These are phyloP conservation scores for Eimeria mitis DNA, from an alignment of 169 alveolate genomes.

Conservation along the genomic window DNA sequence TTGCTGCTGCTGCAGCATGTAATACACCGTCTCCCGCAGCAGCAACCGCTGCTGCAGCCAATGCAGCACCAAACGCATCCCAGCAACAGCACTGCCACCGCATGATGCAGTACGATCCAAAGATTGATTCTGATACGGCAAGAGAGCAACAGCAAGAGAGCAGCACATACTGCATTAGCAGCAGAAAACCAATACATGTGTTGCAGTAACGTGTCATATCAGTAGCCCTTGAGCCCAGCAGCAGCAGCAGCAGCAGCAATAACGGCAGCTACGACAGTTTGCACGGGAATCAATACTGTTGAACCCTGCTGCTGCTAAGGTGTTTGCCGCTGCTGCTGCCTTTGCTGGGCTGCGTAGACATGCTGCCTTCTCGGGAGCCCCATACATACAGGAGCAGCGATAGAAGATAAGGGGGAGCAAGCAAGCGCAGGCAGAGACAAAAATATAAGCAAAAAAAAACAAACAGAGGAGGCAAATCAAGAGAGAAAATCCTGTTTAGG, in stretches of 20 bases:
- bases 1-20: too few species aligned
- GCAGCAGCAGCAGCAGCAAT: constrained; percentile 4
- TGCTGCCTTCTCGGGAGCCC: neutral
- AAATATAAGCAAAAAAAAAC: neutral
- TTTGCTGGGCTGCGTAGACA: neutral
- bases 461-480: too few species aligned
- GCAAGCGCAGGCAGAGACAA: neutral
- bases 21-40: too few species aligned
- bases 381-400: neutral
- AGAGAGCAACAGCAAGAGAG: neutral
- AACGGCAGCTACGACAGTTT: neutral
- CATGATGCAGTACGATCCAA: neutral
- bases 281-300: neutral
- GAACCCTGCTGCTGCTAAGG: neutral
- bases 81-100: neutral
- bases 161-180: neutral
- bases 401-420: too few species aligned
- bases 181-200: neutral
- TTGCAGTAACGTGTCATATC: neutral
- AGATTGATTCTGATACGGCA: neutral
- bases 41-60: too few species aligned
- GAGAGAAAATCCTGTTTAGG: too few species aligned
- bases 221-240: neutral
- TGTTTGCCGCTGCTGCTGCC: neutral
- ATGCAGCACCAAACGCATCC: neutral